phyloP scores from a whole-genome alignment of 306 rosid genomes.

The Dalbergia cochinchinensis region DNA sequence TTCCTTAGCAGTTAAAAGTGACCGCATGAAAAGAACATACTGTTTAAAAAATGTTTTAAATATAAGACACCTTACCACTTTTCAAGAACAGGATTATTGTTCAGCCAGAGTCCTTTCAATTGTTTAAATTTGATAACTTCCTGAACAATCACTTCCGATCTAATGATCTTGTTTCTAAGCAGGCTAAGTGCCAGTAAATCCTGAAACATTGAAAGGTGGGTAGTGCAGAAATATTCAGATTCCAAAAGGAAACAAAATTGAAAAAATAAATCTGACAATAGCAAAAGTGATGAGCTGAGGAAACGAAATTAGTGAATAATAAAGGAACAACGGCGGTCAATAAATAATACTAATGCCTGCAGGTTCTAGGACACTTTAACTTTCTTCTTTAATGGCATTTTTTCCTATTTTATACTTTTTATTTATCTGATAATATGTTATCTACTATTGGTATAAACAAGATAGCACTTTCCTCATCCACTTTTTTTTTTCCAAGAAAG shows the following conservation, averaged over 20 bases:
- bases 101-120: conserved; percentile 89
- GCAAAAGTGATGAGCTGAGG: background rate
- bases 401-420: background rate
- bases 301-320: conserved; percentile 15
- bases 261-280: background rate
- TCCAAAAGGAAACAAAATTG: background rate
- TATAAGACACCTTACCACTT: conserved; percentile 54
- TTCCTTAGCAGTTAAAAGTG: conserved; percentile 20
- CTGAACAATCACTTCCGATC: conserved; percentile 58
- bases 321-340: background rate
- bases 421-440: background rate
- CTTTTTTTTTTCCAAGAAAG: background rate
- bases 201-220: conserved; percentile 52
- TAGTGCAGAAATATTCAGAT: conserved; percentile 25
- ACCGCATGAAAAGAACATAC: background rate
- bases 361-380: background rate
- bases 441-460: background rate
- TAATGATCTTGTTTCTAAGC: conserved; percentile 74
- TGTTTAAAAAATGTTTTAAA: conserved; percentile 24
- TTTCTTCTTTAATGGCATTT: background rate
- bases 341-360: background rate
- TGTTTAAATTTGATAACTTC: conserved; percentile 77
- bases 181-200: conserved; percentile 84
- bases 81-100: conserved; percentile 65
- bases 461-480: background rate